phyloP scores from a whole-genome alignment of 371 early-diverging fungal genomes.

The Circinella minor region DNA sequence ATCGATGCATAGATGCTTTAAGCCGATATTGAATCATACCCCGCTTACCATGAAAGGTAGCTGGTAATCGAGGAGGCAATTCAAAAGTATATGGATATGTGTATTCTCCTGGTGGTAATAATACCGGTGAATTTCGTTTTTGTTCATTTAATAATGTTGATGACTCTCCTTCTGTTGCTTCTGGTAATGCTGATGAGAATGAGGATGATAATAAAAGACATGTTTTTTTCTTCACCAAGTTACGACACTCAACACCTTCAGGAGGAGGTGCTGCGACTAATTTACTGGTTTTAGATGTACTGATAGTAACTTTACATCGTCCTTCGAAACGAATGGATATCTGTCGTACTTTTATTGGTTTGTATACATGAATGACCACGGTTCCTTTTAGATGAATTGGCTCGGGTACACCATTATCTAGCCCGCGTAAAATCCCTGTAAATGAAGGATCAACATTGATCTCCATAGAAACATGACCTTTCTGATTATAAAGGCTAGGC shows the following conservation, averaged over 20 bases:
- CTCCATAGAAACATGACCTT: not conserved
- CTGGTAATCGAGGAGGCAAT: constrained; percentile 45
- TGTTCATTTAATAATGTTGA: too few relatives aligned
- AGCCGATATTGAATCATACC: constrained; percentile 48
- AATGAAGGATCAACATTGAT: constrained; percentile 40
- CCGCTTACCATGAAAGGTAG: constrained; percentile 45
- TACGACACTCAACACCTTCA: constrained; percentile 42
- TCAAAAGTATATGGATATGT: constrained; percentile 42
- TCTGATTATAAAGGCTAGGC: not conserved
- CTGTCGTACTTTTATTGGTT: constrained; percentile 38
- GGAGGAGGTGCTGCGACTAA: constrained; percentile 13
- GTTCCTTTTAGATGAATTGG: constrained; percentile 42
- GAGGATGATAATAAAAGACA: constrained; percentile 18
- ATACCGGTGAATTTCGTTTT: not conserved
- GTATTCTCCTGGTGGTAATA: constrained; percentile 39
- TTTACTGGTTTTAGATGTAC: constrained; percentile 23
- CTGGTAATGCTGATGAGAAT: not conserved
- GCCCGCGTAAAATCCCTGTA: constrained; percentile 49
- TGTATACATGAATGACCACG: constrained; percentile 32
- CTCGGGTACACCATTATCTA: constrained; percentile 45
- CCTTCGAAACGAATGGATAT: constrained; percentile 48
- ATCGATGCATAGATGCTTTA: constrained; percentile 37
- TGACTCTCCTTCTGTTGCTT: too few relatives aligned
- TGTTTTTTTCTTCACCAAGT: constrained; percentile 29
- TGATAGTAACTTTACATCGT: constrained; percentile 42